A percentile compares a stretch with the other conserved stretches of the same genome.
phyloP scores from a whole-genome alignment of 768 basidiomycete species.

The Termitomyces sp. region DNA sequence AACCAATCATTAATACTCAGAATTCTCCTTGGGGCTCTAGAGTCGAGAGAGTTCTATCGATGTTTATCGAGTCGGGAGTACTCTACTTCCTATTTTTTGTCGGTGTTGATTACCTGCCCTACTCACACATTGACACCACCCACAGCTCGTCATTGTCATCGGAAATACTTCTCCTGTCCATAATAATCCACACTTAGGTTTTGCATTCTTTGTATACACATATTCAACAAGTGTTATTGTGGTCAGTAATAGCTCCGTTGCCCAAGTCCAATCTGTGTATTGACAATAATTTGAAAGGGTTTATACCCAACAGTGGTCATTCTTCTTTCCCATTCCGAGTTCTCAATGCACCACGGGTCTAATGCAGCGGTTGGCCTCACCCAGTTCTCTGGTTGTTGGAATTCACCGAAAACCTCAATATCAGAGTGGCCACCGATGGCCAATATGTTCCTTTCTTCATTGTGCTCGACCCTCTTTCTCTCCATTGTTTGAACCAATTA shows the following conservation, averaged over 20 bases:
- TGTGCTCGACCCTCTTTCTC: no score
- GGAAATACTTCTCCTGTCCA: slow-evolving; percentile 2
- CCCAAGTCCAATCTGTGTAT: background rate
- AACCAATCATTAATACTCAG: background rate
- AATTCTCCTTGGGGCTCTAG: background rate
- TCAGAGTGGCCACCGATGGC: no score
- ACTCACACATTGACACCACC: background rate
- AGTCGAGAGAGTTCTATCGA: background rate
- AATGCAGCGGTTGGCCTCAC: no score
- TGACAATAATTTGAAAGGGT: background rate
- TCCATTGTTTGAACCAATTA: no score
- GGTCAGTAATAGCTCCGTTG: background rate
- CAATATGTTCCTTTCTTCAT: no score
- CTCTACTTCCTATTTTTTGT: slow-evolving; percentile 10
- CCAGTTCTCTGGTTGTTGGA: background rate
- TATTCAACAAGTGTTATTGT: slow-evolving; percentile 7
- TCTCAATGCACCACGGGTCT: background rate
- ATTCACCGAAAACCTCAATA: no score
- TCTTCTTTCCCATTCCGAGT: background rate
- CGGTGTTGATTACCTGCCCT: background rate
- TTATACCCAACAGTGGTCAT: slow-evolving; percentile 4
- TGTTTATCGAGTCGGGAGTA: slow-evolving; percentile 6
- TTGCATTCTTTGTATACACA: slow-evolving; percentile 4
- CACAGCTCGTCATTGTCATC: slow-evolving; percentile 2
- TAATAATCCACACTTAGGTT: background rate